Conservation (phyloP, 345 rosid genomes). For the Rhizophora apiculata region DNA sequence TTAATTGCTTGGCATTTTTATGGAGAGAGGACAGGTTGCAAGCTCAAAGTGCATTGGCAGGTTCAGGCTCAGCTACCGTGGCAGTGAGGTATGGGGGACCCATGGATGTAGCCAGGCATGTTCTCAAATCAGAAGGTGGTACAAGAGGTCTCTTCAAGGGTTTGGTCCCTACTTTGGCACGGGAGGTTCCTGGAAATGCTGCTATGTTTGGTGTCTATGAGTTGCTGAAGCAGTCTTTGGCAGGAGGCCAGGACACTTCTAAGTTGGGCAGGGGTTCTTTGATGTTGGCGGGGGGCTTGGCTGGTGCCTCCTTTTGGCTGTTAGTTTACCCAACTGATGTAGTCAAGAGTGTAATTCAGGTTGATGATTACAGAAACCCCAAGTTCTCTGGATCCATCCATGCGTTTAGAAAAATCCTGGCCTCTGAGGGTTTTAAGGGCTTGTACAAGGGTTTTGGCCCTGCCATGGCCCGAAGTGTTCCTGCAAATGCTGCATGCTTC, state of each 20-base stretch:
- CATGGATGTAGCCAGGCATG: slow-evolving; percentile 89
- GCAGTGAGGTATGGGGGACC: slow-evolving; percentile 90
- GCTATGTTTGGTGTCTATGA: slow-evolving; percentile 87
- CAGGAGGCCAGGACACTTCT: slow-evolving; percentile 89
- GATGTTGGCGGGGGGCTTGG: slow-evolving; percentile 82
- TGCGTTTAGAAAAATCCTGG: slow-evolving; percentile 68
- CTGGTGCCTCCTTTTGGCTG: slow-evolving; percentile 86
- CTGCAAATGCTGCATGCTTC: slow-evolving; percentile 99
- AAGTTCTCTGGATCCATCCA: slow-evolving; percentile 69
- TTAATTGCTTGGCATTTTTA: slow-evolving; percentile 6
- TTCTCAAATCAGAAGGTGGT: slow-evolving; percentile 86
- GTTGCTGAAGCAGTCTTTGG: slow-evolving; percentile 65
- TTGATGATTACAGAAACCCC: slow-evolving; percentile 83
- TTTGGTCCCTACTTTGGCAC: slow-evolving; percentile 78
- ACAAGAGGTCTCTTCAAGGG: slow-evolving; percentile 88
- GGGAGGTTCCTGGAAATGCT: slow-evolving; percentile 96
- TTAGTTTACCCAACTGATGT: slow-evolving; percentile 92
- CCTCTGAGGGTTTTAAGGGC: slow-evolving; percentile 84
- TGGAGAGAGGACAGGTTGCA: slow-evolving; percentile 62
- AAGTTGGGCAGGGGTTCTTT: slow-evolving; percentile 79
- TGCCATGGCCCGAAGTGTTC: slow-evolving; percentile 92
- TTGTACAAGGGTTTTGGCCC: slow-evolving; percentile 94
- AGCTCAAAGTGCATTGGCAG: slow-evolving; percentile 81
- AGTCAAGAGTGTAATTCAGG: slow-evolving; percentile 88
- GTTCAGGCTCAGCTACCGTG: slow-evolving; percentile 42